Percentiles rank a stretch among this genome's conserved stretches.
Evolutionary conservation across 2,329 filamentous ascomycete genomes (phyloP).

Genomic region (Aspergillus ruber): DNA sequence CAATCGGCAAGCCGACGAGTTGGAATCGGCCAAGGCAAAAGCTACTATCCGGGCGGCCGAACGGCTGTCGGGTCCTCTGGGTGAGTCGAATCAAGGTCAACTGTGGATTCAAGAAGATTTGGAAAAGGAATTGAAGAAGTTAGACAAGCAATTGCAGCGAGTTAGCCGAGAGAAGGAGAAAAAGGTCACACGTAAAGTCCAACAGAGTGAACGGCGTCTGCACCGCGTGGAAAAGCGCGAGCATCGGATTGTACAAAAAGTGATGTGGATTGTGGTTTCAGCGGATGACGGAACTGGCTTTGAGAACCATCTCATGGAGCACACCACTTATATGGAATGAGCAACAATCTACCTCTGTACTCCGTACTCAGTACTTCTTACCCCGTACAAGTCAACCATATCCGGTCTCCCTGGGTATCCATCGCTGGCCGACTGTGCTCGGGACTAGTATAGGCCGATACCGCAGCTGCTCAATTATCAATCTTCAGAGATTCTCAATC

Average conservation of each 20-base stretch:
- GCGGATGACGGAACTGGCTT: conserved; percentile 9
- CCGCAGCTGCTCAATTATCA: too few species aligned
- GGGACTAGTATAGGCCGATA: too few species aligned
- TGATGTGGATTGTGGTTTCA: conserved; percentile 10
- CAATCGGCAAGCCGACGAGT: conserved; percentile 4
- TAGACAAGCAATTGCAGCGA: conserved; percentile 4
- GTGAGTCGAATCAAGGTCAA: conserved; percentile 5
- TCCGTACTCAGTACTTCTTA: not conserved
- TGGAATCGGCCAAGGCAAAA: conserved; percentile 1
- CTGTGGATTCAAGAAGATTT: conserved; percentile 7
- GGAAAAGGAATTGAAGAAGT: conserved; percentile 4
- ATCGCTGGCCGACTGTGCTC: too few species aligned
- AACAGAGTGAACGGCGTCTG: conserved; percentile 3
- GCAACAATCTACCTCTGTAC: not conserved
- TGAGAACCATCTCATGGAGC: conserved; percentile 7
- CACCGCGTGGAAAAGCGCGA: conserved; percentile 7
- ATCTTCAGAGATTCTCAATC: too few species aligned
- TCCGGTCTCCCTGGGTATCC: too few species aligned
- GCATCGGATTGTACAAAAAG: conserved; percentile 5
- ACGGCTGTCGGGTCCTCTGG: conserved; percentile 6
- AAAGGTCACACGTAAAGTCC: conserved; percentile 3
- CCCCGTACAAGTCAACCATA: not conserved
- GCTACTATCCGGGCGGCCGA: conserved; percentile 3
- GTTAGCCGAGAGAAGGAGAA: conserved; percentile 6
- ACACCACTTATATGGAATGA: not conserved